Percentiles rank a stretch among this genome's conserved stretches.
phyloP scores from a whole-genome alignment of 2,329 filamentous ascomycete species.

The Pseudogymnoascus sp. region DNA sequence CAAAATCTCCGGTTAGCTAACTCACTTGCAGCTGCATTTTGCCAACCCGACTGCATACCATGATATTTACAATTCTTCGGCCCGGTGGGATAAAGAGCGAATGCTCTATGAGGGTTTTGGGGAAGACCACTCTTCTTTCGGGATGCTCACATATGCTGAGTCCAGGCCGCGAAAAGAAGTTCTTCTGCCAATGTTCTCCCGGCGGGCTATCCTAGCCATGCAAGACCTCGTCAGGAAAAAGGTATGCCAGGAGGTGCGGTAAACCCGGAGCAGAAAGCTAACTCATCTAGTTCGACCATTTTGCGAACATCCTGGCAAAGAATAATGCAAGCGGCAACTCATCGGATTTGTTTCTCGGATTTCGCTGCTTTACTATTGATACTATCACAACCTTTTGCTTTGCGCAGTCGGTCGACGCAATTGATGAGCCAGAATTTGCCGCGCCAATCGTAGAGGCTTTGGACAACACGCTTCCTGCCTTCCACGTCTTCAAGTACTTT shows the following conservation, averaged over 20 bases:
- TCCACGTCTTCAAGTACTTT: conserved; percentile 33
- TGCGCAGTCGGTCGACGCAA: conserved; percentile 31
- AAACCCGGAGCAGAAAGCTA: neutral
- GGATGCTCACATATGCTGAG: conserved; percentile 30
- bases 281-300: conserved; percentile 19
- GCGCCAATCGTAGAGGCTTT: conserved; percentile 33
- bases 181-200: conserved; percentile 34
- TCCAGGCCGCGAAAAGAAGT: conserved; percentile 35
- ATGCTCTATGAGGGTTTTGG: conserved; percentile 33
- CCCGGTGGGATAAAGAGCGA: conserved; percentile 34
- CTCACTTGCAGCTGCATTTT: conserved; percentile 32
- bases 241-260: conserved; percentile 13
- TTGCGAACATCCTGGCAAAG: conserved; percentile 25
- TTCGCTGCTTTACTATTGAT: conserved; percentile 30
- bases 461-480: conserved; percentile 29
- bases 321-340: conserved; percentile 18
- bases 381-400: conserved; percentile 34
- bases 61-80: conserved; percentile 34
- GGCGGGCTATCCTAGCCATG: conserved; percentile 27
- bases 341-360: conserved; percentile 24
- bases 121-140: conserved; percentile 34
- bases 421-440: conserved; percentile 32
- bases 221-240: conserved; percentile 31
- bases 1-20: neutral
- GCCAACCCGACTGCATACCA: conserved; percentile 32